phyloP scores from a whole-genome alignment of 768 basidiomycete species.

The Lepiota venenata region DNA sequence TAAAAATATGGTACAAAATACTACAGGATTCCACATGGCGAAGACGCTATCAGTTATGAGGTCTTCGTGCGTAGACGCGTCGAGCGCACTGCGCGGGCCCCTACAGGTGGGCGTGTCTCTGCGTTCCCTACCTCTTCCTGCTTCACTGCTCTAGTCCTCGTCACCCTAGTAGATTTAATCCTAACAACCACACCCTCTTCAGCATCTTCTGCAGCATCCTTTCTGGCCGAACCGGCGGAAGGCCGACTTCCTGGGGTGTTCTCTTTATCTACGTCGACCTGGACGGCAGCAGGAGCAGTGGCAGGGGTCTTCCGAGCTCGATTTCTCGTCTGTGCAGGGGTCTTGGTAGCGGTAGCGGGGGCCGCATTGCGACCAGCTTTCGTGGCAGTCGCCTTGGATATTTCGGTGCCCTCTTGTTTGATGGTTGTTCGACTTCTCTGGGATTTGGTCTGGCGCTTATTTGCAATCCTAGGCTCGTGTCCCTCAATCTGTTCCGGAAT shows the following conservation, averaged over 20 bases:
- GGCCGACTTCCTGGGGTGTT: slow-evolving; percentile 24
- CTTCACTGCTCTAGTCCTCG: slow-evolving; percentile 21
- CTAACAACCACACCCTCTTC: slow-evolving; percentile 30
- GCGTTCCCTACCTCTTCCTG: slow-evolving; percentile 21
- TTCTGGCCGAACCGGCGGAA: slow-evolving; percentile 16
- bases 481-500: slow-evolving; percentile 10
- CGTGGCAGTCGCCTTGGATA: neutral
- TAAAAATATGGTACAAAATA: neutral
- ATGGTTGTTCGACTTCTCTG: slow-evolving; percentile 19
- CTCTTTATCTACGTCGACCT: slow-evolving; percentile 35
- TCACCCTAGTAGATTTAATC: slow-evolving; percentile 32
- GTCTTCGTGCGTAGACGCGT: slow-evolving; percentile 34
- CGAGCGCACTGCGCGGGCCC: slow-evolving; percentile 26
- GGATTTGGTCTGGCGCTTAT: slow-evolving; percentile 16
- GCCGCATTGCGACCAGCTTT: slow-evolving; percentile 4
- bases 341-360: slow-evolving; percentile 10
- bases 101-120: slow-evolving; percentile 17
- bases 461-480: slow-evolving; percentile 11
- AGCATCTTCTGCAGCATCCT: slow-evolving; percentile 17
- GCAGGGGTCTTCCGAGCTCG: slow-evolving; percentile 29
- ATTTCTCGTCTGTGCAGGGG: slow-evolving; percentile 8
- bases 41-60: slow-evolving; percentile 13
- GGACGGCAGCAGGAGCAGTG: slow-evolving; percentile 29
- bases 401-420: slow-evolving; percentile 11
- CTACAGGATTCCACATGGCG: neutral